Percentiles rank a stretch among this genome's conserved stretches.
Conservation (phyloP, 192 early-diverging fungal genomes). For the Helicostylum pulchrum region DNA sequence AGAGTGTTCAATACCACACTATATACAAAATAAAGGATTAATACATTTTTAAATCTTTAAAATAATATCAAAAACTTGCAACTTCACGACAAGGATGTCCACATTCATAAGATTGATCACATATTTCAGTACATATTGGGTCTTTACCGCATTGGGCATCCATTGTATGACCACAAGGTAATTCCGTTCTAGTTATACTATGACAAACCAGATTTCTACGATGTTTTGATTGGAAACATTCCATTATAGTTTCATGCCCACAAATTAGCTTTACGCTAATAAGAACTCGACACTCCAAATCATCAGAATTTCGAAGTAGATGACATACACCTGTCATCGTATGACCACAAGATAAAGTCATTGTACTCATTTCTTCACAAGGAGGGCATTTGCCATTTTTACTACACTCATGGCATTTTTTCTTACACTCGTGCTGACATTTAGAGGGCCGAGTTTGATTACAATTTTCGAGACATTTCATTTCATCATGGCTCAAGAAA, state of each 20-base stretch:
- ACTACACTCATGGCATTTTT: slow-evolving; percentile 18
- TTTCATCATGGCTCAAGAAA: neutral
- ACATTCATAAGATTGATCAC: slow-evolving; percentile 13
- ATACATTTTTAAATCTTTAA: neutral
- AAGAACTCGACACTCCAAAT: neutral
- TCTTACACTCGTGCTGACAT: slow-evolving; percentile 20
- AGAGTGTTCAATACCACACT: slow-evolving; percentile 27
- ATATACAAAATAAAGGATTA: neutral
- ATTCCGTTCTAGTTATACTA: neutral
- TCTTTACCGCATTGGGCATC: neutral
- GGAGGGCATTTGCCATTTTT: slow-evolving; percentile 18
- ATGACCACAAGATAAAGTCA: slow-evolving; percentile 13
- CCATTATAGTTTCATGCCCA: slow-evolving; percentile 15
- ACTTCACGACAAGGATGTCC: slow-evolving; percentile 18
- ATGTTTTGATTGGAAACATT: neutral
- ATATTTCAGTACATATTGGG: slow-evolving; percentile 9
- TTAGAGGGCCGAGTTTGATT: slow-evolving; percentile 2
- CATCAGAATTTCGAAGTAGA: neutral
- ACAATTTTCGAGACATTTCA: slow-evolving; percentile 16
- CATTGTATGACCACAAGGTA: slow-evolving; percentile 1
- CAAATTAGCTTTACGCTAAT: slow-evolving; percentile 7
- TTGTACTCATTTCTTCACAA: neutral
- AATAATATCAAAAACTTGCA: neutral
- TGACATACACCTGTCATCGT: neutral
- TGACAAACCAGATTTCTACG: neutral